Percentiles rank a stretch among this genome's conserved stretches.
Conservation (phyloP, 306 rosid species). For the Calophaca sinica region DNA sequence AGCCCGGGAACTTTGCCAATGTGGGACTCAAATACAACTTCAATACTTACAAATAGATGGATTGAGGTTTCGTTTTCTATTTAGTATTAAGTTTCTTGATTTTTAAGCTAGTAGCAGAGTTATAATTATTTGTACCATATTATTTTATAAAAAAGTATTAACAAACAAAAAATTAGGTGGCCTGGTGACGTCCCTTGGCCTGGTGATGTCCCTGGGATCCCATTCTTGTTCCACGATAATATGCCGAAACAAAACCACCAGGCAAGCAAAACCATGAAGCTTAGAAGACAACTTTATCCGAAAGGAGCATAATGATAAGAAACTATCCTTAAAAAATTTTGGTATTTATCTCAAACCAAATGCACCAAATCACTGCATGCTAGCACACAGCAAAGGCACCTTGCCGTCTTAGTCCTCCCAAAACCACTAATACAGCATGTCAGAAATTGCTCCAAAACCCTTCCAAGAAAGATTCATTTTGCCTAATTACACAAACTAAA, state of each 20-base stretch:
- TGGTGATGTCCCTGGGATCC: constrained; percentile 22
- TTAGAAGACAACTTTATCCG: background rate
- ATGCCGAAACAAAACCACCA: background rate
- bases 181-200: constrained; percentile 15
- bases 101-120: background rate
- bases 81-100: constrained; percentile 19
- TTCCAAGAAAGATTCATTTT: constrained; percentile 7
- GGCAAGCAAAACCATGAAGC: constrained; percentile 28
- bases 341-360: constrained; percentile 32
- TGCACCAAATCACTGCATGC: constrained; percentile 1
- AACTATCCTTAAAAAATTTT: background rate
- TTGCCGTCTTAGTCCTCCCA: background rate
- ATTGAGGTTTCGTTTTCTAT: background rate
- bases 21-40: too few species aligned
- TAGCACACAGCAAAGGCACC: constrained; percentile 19
- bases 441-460: constrained; percentile 25
- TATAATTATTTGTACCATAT: background rate
- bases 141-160: background rate
- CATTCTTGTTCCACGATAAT: constrained; percentile 10
- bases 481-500: background rate
- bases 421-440: constrained; percentile 32
- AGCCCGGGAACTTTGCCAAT: too few species aligned
- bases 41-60: background rate
- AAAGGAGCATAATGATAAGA: constrained; percentile 8
- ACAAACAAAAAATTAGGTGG: background rate